Evolutionary conservation across 2,329 filamentous ascomycete genomes (phyloP), one percentile per base, ranked within the genome.

Genomic region (Aspergillus sp.): DNA sequence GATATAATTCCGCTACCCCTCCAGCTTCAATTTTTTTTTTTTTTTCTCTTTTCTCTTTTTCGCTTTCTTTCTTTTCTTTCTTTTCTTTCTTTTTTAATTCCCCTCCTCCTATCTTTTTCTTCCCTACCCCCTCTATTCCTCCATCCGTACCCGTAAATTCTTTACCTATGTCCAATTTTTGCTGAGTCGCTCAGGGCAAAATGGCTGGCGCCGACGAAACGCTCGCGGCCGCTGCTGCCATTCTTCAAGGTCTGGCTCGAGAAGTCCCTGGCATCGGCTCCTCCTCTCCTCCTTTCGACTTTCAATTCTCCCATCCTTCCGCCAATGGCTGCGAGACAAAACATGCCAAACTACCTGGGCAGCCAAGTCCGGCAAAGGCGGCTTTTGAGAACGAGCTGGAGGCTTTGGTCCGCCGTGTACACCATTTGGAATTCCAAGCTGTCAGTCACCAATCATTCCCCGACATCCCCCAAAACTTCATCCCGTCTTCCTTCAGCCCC

Each of bases 321-420:
- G 51, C 68, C 35, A 81, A 82, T 69, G 75, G 76, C 53, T 60
- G 66, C 41, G 72, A 74, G 50, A 58, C 67, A 30, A 69, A 71
- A 50, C 73, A 78, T 53, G 76, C 91, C 60, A 78, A 77, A 50
- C 77, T 97, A 26, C 90, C 91, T 10, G 93, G 93, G 46, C 77
- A 81, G 45, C 79, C 89, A 46, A 85, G 80, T 36, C 69, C 81
- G 31, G 85, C 85, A 53, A 97, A 97, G 71, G 76, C 79, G 53
- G 78, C 78, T 29, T 80, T 97, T 48, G 90, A 97, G 70, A 76
- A 78, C 47, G 91, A 97, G 70, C 79, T 98, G 45, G 80, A 85
- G 40, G 85, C 87, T 44, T 79, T 97, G 51, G 80, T 85, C 47
- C 72, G 83, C 49, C 79, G 93, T 54, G 82, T 97, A 54, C 86